Percentiles rank a stretch among this genome's conserved stretches.
phyloP scores from a whole-genome alignment of 495 filamentous ascomycete genomes.

The Mytilinidion resinicola region DNA sequence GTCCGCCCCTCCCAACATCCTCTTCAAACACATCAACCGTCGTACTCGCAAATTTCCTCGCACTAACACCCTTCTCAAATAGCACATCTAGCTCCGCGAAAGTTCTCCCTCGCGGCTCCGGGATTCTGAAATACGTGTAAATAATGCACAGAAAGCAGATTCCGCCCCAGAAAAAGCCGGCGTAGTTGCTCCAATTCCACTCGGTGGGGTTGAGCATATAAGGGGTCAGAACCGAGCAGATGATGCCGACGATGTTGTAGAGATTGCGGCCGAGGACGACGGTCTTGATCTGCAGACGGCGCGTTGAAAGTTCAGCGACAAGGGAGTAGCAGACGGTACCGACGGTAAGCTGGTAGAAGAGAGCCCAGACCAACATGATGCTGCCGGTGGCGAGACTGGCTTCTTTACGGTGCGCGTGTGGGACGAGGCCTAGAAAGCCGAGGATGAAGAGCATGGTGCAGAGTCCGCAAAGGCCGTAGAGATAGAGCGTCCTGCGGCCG shows the following conservation, averaged over 20 bases:
- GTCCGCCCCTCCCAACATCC: conserved; percentile 16
- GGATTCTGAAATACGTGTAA: conserved; percentile 36
- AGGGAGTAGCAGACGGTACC: conserved; percentile 56
- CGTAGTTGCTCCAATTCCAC: conserved; percentile 48
- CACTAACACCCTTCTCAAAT: conserved; percentile 33
- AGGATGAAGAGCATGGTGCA: conserved; percentile 36
- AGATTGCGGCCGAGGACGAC: conserved; percentile 51
- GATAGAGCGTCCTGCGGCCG: conserved; percentile 36
- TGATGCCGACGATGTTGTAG: conserved; percentile 46
- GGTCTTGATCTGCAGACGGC: conserved; percentile 48
- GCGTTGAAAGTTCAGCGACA: conserved; percentile 52
- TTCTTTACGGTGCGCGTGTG: conserved; percentile 17
- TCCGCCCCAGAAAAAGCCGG: conserved; percentile 54
- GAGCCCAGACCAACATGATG: conserved; percentile 48
- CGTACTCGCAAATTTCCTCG: conserved; percentile 34
- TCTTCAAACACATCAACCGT: conserved; percentile 34
- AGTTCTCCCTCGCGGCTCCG: conserved; percentile 33
- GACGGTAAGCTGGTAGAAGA: conserved; percentile 53
- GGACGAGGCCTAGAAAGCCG: conserved; percentile 35
- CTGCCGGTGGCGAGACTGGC: conserved; percentile 42
- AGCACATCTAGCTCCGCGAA: conserved; percentile 37
- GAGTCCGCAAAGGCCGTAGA: conserved; percentile 32
- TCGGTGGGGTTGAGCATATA: conserved; percentile 46
- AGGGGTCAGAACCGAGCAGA: conserved; percentile 41
- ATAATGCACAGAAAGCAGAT: conserved; percentile 42